phyloP scores from a whole-genome alignment of 225 moss, liverwort and hornwort species.

The Pseudisothecium myosuroides region DNA sequence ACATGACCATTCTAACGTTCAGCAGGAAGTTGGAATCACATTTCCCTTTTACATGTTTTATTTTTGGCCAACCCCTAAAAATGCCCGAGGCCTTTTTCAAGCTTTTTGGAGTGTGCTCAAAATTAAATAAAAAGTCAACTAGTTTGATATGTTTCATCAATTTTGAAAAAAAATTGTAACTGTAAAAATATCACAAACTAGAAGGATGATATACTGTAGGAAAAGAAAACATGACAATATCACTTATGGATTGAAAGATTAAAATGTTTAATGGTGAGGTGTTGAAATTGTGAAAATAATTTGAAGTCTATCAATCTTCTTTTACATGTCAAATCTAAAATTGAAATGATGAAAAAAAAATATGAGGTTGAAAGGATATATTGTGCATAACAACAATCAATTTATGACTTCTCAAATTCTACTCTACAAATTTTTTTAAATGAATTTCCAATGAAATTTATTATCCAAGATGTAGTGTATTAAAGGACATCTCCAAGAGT shows the following conservation, averaged over 20 bases:
- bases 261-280: not conserved
- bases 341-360: not conserved
- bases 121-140: no score
- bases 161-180: no score
- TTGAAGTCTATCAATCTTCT: not conserved
- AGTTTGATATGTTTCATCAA: not conserved
- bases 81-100: no score
- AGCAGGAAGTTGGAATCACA: no score
- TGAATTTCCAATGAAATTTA: not conserved
- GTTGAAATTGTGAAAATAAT: not conserved
- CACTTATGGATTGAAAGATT: no score
- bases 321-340: not conserved
- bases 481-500: not conserved
- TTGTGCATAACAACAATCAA: not conserved
- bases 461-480: not conserved
- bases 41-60: no score
- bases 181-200: fast-evolving
- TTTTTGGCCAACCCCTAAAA: no score
- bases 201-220: not conserved
- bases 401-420: no score
- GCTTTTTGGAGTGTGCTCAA: no score
- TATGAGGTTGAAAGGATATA: not conserved
- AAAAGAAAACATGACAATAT: not conserved
- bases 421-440: not conserved
- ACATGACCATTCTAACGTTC: no score